These are phyloP conservation scores for Talaromyces pinophilus DNA, from an alignment of 2,329 filamentous ascomycete genomes.

Conservation along the genomic window DNA sequence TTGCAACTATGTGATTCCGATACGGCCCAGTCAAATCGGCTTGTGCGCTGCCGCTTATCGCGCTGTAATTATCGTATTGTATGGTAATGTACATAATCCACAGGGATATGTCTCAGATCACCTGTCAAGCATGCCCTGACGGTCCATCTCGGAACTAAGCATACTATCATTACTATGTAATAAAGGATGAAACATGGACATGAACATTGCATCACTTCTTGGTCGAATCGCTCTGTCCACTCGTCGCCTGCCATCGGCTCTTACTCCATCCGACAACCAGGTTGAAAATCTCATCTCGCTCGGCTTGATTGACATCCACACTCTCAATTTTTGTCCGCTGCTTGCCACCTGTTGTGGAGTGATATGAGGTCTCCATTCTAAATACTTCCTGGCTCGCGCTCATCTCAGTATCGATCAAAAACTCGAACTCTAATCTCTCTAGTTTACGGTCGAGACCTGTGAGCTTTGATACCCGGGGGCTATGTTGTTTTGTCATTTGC, in stretches of 20 bases:
- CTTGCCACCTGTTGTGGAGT: background rate
- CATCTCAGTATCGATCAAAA: background rate
- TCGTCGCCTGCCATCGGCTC: conserved; percentile 28
- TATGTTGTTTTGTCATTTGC: conserved; percentile 19
- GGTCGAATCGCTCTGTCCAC: background rate
- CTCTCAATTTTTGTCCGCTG: conserved; percentile 17
- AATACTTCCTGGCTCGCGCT: background rate
- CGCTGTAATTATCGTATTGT: background rate
- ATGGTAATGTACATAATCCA: background rate
- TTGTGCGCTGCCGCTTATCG: background rate
- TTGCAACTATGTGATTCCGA: background rate
- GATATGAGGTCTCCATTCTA: background rate
- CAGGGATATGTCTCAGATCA: background rate
- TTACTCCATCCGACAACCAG: conserved; percentile 30
- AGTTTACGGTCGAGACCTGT: conserved; percentile 13
- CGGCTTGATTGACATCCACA: conserved; percentile 23
- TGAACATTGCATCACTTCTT: background rate
- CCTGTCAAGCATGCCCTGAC: background rate
- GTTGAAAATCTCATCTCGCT: conserved; percentile 32
- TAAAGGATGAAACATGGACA: background rate
- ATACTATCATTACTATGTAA: too few relatives aligned
- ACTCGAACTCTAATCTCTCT: conserved; percentile 19
- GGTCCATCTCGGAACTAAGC: background rate
- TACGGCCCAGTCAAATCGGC: background rate
- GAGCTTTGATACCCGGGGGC: conserved; percentile 12